Evolutionary conservation across 108 stramenopile species (phyloP).

Genomic region (Nannochloropsis salina): DNA sequence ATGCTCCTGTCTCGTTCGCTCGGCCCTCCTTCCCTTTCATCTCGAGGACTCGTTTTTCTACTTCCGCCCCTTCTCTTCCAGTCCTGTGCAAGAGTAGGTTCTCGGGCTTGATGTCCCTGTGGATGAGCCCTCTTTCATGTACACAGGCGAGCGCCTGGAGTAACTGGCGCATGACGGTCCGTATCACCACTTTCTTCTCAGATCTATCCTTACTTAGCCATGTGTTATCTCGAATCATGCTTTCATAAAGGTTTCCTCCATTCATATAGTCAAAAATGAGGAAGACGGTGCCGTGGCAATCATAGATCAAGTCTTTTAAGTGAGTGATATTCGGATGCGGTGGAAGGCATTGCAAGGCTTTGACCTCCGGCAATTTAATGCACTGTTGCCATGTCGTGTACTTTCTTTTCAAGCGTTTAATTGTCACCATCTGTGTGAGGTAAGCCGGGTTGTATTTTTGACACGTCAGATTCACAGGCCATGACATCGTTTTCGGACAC

Average conservation of each 20-base stretch:
- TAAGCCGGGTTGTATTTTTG: not conserved
- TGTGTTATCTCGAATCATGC: not conserved
- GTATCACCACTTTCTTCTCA: not conserved
- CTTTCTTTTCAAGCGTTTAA: not conserved
- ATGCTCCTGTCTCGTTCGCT: too few species aligned
- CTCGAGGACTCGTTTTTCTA: not conserved
- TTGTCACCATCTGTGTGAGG: not conserved
- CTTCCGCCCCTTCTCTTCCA: too few species aligned
- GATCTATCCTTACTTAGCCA: not conserved
- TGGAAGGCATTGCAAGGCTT: not conserved
- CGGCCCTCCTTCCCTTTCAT: not conserved
- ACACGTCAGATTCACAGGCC: too few species aligned
- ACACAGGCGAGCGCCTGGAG: not conserved
- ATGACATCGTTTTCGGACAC: too few species aligned
- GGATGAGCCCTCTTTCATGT: not conserved
- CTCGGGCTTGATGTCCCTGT: not conserved
- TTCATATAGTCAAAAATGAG: not conserved
- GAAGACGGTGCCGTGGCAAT: not conserved
- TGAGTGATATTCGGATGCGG: not conserved
- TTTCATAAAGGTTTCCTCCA: not conserved
- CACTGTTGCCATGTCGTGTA: not conserved
- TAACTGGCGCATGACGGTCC: not conserved
- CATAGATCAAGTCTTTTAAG: not conserved
- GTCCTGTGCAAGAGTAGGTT: not conserved
- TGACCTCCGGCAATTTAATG: not conserved